Percentiles rank a stretch among this genome's conserved stretches.
These are phyloP conservation scores for Edaphochlamys debaryana DNA, from an alignment of 139 green algal genomes.

Conservation along the genomic window DNA sequence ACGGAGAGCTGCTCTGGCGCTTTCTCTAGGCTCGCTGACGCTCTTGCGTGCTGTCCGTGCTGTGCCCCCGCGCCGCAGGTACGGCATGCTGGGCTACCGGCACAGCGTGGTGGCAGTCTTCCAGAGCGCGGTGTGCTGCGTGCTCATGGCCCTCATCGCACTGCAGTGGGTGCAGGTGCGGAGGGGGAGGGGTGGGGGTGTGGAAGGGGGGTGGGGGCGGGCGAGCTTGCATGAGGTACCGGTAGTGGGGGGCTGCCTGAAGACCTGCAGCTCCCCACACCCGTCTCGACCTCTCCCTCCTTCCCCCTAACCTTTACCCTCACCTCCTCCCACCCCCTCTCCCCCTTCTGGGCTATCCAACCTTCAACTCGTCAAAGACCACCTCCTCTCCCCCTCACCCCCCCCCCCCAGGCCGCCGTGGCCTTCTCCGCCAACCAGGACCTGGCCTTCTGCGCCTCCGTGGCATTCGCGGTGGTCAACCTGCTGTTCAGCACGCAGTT, in stretches of 20 bases:
- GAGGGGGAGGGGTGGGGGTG: not conserved
- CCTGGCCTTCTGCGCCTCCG: conserved; percentile 61
- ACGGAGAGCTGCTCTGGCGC: too few relatives aligned
- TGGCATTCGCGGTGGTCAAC: conserved; percentile 64
- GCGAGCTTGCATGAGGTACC: too few relatives aligned
- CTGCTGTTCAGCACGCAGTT: conserved; percentile 66
- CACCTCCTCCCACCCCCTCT: too few relatives aligned
- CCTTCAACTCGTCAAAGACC: too few relatives aligned
- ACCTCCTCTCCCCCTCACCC: too few relatives aligned
- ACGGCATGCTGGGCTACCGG: conserved; percentile 64
- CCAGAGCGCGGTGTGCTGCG: conserved; percentile 33
- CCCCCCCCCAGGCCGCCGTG: conserved; percentile 55
- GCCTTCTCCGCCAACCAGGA: conserved; percentile 55
- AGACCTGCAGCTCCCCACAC: too few relatives aligned
- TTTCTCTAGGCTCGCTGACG: too few relatives aligned
- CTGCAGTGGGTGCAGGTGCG: conserved; percentile 57
- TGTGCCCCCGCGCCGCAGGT: conserved; percentile 38
- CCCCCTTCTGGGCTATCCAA: too few relatives aligned
- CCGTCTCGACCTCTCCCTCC: too few relatives aligned
- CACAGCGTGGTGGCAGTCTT: conserved; percentile 10
- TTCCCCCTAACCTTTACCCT: too few relatives aligned
- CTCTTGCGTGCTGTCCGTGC: too few relatives aligned
- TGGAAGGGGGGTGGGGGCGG: not conserved
- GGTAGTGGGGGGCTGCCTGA: too few relatives aligned
- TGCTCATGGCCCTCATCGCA: conserved; percentile 51